Conservation (phyloP, 352 stramenopile genomes). For the Phytopythium delawarense region DNA sequence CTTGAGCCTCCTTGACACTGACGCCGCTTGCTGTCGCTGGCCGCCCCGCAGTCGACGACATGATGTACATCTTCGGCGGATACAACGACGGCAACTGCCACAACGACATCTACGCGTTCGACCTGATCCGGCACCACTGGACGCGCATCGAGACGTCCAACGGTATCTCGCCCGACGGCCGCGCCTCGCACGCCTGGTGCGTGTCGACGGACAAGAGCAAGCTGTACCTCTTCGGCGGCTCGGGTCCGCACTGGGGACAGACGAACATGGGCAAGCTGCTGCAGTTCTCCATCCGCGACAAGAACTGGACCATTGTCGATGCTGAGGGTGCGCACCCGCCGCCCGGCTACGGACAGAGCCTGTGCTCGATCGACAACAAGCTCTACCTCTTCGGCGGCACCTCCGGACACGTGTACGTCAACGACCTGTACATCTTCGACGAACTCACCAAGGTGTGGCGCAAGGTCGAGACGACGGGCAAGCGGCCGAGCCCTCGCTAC, state of each 20-base stretch:
- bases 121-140: constrained; percentile 78
- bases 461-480: constrained; percentile 60
- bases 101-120: constrained; percentile 82
- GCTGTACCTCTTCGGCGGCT: constrained; percentile 76
- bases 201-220: constrained; percentile 69
- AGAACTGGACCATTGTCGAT: constrained; percentile 81
- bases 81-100: constrained; percentile 87
- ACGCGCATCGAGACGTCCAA: constrained; percentile 69
- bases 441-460: constrained; percentile 67
- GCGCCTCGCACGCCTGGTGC: constrained; percentile 75
- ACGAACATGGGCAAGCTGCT: constrained; percentile 87
- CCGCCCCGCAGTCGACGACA: constrained; percentile 43
- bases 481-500: constrained; percentile 70
- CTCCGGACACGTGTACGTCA: constrained; percentile 79
- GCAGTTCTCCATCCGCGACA: constrained; percentile 70
- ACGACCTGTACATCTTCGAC: constrained; percentile 82
- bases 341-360: constrained; percentile 70
- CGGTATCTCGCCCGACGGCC: constrained; percentile 65
- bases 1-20: not conserved
- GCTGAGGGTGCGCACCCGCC: constrained; percentile 57
- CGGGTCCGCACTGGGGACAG: constrained; percentile 75
- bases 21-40: not conserved
- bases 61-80: constrained; percentile 81
- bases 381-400: constrained; percentile 82
- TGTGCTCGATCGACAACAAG: constrained; percentile 76